Evolutionary conservation across 345 rosid genomes (phyloP).

Genomic region (Lepidium sativum): DNA sequence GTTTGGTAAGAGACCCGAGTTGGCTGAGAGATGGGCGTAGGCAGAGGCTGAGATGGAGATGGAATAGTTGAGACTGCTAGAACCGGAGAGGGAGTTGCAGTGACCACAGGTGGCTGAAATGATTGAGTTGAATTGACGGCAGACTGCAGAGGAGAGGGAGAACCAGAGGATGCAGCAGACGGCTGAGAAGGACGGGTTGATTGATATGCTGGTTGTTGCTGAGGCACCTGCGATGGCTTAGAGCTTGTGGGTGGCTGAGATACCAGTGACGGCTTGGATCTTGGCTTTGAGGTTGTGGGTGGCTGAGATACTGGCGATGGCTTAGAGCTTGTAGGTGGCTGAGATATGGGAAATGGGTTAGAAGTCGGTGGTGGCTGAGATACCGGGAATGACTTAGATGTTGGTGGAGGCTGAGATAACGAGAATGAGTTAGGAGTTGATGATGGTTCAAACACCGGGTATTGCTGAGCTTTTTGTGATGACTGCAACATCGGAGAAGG

Average conservation of each 20-base stretch:
- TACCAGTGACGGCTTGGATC: not conserved
- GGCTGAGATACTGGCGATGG: not conserved
- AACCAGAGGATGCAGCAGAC: slow-evolving; percentile 1
- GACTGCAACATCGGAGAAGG: not conserved
- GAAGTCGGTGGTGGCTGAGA: not conserved
- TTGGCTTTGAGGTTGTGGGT: not conserved
- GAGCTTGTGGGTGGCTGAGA: not conserved
- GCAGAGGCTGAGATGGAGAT: not conserved
- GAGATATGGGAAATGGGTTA: not conserved
- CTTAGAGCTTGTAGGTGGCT: not conserved
- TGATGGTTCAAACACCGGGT: not conserved
- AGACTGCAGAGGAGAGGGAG: not conserved
- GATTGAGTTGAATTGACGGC: slow-evolving; percentile 10
- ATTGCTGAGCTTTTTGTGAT: not conserved
- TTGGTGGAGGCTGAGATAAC: not conserved
- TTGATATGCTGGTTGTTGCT: not conserved
- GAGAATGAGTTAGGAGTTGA: not conserved
- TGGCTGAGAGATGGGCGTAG: slow-evolving; percentile 10
- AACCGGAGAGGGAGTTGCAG: slow-evolving; percentile 3
- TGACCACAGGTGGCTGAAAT: not conserved
- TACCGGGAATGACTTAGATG: not conserved
- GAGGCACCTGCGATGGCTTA: not conserved
- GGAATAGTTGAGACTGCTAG: slow-evolving; percentile 11
- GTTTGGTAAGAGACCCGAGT: slow-evolving; percentile 2
- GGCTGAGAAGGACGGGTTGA: slow-evolving; percentile 2